These are phyloP conservation scores for Venturia carpophila DNA, from an alignment of 2,329 filamentous ascomycete genomes.

Conservation along the genomic window DNA sequence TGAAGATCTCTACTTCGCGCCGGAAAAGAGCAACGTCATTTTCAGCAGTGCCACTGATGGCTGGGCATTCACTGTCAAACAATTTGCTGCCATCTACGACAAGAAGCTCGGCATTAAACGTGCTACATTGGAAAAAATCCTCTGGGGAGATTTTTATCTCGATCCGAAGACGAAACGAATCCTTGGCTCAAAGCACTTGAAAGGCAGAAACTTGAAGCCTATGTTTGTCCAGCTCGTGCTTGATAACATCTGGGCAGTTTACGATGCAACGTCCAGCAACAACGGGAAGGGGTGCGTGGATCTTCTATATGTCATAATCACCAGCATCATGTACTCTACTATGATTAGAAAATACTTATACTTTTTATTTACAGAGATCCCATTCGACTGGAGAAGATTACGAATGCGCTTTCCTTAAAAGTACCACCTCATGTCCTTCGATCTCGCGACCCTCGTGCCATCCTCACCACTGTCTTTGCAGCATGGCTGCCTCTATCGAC, in stretches of 20 bases:
- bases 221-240: conserved; percentile 97
- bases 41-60: conserved; percentile 96
- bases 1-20: conserved; percentile 95
- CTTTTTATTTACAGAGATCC: conserved; percentile 53
- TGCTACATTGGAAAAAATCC: conserved; percentile 76
- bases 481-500: conserved; percentile 90
- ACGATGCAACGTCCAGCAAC: conserved; percentile 79
- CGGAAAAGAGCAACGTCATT: conserved; percentile 97
- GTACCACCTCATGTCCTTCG: conserved; percentile 78
- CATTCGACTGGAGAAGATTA: conserved; percentile 82
- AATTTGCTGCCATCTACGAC: conserved; percentile 89
- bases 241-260: conserved; percentile 93
- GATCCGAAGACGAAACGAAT: conserved; percentile 97
- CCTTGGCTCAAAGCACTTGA: conserved; percentile 81
- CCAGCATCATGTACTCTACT: conserved; percentile 20
- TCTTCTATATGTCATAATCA: conserved; percentile 27
- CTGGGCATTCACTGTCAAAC: conserved; percentile 96
- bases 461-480: conserved; percentile 80
- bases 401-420: conserved; percentile 76
- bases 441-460: conserved; percentile 72
- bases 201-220: conserved; percentile 82
- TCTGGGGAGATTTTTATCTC: conserved; percentile 95
- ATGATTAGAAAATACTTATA: conserved; percentile 35
- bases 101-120: conserved; percentile 96
- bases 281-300: conserved; percentile 67